phyloP scores from a whole-genome alignment of 768 basidiomycete genomes.

The Cantharellus anzutake region DNA sequence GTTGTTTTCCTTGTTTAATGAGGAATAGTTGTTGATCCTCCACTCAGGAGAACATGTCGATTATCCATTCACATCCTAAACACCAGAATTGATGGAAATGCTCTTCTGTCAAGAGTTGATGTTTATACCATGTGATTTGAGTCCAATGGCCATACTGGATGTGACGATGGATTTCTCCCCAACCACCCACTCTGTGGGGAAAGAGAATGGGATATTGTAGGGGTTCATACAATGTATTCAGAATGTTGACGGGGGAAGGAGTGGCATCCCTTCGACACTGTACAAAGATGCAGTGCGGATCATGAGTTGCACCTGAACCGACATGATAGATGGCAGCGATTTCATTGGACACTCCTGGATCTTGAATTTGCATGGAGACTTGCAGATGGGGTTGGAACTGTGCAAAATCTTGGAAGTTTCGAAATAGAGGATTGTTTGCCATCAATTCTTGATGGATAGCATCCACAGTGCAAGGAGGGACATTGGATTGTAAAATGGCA shows the following conservation, averaged over 20 bases:
- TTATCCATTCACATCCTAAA: slow-evolving; percentile 18
- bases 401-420: background rate
- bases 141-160: slow-evolving; percentile 10
- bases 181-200: slow-evolving; percentile 20
- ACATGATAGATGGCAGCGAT: background rate
- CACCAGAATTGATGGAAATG: slow-evolving; percentile 20
- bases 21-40: background rate
- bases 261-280: background rate
- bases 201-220: slow-evolving; percentile 22
- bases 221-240: slow-evolving; percentile 21
- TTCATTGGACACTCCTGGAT: background rate
- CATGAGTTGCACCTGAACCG: background rate
- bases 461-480: background rate
- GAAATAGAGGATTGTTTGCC: too few species aligned
- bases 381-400: background rate
- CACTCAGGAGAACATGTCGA: slow-evolving; percentile 22
- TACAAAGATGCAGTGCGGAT: background rate
- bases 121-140: slow-evolving; percentile 20
- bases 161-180: slow-evolving; percentile 15
- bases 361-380: background rate
- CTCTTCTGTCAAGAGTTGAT: slow-evolving; percentile 16
- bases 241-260: slow-evolving; percentile 9
- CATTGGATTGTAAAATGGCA: background rate
- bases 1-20: background rate
- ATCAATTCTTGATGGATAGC: too few species aligned